Evolutionary conservation across 1,284 basidiomycete genomes (phyloP).

Genomic region (Xanthoconium separans): DNA sequence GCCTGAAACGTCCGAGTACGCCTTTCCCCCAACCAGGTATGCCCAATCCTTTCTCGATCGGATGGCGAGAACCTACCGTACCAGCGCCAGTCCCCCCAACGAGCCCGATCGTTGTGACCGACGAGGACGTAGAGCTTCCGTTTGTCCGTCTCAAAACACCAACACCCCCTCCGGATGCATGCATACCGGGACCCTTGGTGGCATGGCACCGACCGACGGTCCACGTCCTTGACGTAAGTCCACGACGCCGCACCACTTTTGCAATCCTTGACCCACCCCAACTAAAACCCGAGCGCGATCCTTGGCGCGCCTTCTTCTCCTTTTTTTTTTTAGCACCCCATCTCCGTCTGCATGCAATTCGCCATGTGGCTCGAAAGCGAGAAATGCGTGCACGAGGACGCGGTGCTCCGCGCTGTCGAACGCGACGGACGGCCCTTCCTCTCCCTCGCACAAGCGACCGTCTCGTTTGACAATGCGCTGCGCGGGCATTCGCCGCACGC

Average conservation of each 20-base stretch:
- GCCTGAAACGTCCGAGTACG: not conserved
- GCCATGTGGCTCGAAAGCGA: slow-evolving; percentile 23
- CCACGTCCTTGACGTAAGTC: slow-evolving; percentile 14
- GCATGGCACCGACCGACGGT: not conserved
- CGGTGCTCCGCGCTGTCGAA: slow-evolving; percentile 16
- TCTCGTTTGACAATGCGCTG: slow-evolving; percentile 19
- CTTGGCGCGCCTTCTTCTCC: not conserved
- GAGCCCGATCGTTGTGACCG: too few species aligned
- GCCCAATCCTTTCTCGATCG: not conserved
- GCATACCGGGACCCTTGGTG: not conserved
- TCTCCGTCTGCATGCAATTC: slow-evolving; percentile 17
- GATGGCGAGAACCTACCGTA: not conserved
- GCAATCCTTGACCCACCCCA: too few species aligned
- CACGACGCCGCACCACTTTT: not conserved
- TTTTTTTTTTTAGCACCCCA: slow-evolving; percentile 4
- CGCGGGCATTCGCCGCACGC: not conserved
- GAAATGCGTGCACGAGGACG: not conserved
- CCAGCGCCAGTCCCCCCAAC: not conserved
- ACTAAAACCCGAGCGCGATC: not conserved
- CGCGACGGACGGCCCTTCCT: slow-evolving; percentile 18
- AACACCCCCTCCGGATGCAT: too few species aligned
- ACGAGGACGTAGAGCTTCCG: too few species aligned
- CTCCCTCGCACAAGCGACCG: slow-evolving; percentile 14
- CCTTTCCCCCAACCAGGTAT: slow-evolving; percentile 12
- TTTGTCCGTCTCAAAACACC: too few species aligned